phyloP scores from a whole-genome alignment of 768 basidiomycete species.

The Termitomyces sp. region DNA sequence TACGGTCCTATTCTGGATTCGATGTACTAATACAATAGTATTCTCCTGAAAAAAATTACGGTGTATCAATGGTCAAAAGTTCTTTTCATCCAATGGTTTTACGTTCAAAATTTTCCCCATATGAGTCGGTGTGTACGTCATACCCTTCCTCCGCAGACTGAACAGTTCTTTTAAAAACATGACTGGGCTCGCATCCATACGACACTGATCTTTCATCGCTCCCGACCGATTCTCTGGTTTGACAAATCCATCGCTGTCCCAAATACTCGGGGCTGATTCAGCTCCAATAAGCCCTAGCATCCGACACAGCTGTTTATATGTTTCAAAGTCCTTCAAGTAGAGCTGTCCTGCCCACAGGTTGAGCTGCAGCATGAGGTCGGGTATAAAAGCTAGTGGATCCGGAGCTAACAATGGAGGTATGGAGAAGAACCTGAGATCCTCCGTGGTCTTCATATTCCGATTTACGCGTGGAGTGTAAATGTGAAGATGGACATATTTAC shows the following conservation, averaged over 20 bases:
- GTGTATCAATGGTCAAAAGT: conserved; percentile 16
- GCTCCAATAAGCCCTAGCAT: conserved; percentile 20
- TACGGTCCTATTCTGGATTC: not conserved
- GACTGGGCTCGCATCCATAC: conserved; percentile 31
- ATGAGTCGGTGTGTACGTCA: conserved; percentile 28
- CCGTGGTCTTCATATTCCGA: not conserved
- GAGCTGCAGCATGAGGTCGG: not conserved
- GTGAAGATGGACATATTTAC: not conserved
- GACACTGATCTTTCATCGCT: conserved; percentile 7
- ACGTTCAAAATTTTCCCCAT: conserved; percentile 32
- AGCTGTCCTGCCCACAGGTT: conserved; percentile 1
- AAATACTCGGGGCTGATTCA: conserved; percentile 7
- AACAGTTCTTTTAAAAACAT: conserved; percentile 31
- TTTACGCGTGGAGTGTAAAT: not conserved
- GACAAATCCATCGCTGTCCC: conserved; percentile 26
- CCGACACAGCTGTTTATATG: not conserved
- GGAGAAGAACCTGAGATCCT: conserved; percentile 19
- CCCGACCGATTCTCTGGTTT: conserved; percentile 13
- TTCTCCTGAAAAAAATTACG: not conserved
- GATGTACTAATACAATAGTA: not conserved
- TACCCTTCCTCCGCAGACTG: conserved; percentile 30
- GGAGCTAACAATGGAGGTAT: not conserved
- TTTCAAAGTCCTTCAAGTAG: not conserved
- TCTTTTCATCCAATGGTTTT: conserved; percentile 12
- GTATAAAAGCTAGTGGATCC: not conserved